phyloP scores from a whole-genome alignment of 441 rosid species.

The Syzygium malaccense region DNA sequence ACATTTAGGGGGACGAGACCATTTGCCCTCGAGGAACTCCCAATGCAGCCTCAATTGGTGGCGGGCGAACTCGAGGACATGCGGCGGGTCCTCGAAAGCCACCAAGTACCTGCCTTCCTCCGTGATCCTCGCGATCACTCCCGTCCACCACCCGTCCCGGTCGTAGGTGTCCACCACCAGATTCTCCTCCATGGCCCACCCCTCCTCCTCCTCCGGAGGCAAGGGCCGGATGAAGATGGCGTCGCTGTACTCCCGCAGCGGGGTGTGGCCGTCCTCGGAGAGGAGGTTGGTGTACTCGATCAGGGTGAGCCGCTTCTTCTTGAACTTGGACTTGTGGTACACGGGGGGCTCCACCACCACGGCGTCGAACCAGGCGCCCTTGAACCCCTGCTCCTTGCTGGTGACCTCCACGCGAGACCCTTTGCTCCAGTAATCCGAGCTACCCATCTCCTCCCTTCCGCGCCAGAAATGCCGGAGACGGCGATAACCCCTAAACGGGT shows the following conservation, averaged over 20 bases:
- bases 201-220: not conserved
- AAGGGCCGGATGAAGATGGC: not conserved
- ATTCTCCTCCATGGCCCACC: not conserved
- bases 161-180: not conserved
- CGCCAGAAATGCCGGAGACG: not conserved
- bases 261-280: not conserved
- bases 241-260: slow-evolving; percentile 2
- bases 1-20: not conserved
- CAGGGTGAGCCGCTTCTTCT: not conserved
- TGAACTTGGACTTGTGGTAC: not conserved
- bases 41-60: slow-evolving; percentile 1
- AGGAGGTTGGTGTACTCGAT: slow-evolving; percentile 4
- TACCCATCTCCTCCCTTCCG: not conserved
- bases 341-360: not conserved
- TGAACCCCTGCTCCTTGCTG: not conserved
- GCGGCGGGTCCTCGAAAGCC: slow-evolving; percentile 4
- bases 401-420: slow-evolving; percentile 6
- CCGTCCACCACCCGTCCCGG: slow-evolving; percentile 6
- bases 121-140: not conserved
- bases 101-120: not conserved
- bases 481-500: not conserved
- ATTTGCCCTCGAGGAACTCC: not conserved
- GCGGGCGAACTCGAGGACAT: not conserved
- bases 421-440: not conserved
- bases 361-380: slow-evolving; percentile 9